Base-by-base conservation (phyloP, 2,329 filamentous ascomycete genomes). In the Penicillium hordei region DNA sequence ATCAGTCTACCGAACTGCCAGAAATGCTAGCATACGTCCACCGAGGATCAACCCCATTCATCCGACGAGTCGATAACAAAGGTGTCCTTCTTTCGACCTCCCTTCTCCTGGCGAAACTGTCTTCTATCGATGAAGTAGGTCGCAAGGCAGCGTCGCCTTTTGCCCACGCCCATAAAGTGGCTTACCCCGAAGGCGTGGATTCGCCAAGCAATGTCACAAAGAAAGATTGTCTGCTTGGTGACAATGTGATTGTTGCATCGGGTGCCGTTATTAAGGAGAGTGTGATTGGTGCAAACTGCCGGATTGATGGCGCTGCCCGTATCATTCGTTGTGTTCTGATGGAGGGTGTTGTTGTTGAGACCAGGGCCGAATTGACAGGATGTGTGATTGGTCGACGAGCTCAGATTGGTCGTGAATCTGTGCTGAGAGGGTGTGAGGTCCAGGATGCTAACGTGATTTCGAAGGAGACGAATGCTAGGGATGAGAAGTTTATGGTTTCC, bases 271-370 rank as follows among this genome's bases (percentile, higher is more conserved):
- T 56, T 0, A 56, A 56, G 23, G 53, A 56, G 23, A 56, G 53
- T 3, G 48, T 50, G 5, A 44, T 56, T 1, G 53, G 36, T 9
- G 48, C 53, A 5, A 51, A 52, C 2, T 56, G 53, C 10, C 53
- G 51, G 6, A 44, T 56, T 23, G 27, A 17, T 7, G 7, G n/a
- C 1, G 39, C 46, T 4, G 53, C 46, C 13, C 53, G 53, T 13
- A 51, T 56, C n/a, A 15, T 27, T 31, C 46, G 53, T 13, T 56
- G 46, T 4, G 53, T 56, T 17, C 2, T 56, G 21, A 56, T 56
- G 53, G 53, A 56, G 3, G 46, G 46, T 0, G 53, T 27, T 2
- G 39, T 56, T 7, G 29, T 56, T 8, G 53, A 56, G 23, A 8
- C n/a, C 4, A 43, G 39, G 7, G 53, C 31, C 25, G n/a, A 44